Conservation (phyloP, 2,329 filamentous ascomycete species). For the Colletotrichum spaethianum region DNA sequence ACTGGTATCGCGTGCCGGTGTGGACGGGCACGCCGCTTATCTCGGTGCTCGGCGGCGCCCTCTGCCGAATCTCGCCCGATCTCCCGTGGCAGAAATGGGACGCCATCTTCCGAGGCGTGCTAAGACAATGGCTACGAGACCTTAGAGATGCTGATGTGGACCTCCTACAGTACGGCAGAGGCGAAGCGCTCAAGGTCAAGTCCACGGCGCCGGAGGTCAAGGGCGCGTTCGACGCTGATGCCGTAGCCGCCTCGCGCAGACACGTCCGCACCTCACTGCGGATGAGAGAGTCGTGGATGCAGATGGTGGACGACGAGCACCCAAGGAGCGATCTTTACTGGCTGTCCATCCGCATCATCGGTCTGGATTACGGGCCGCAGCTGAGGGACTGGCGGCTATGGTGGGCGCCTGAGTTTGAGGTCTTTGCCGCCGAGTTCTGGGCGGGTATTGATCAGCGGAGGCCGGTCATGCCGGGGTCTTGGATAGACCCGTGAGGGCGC, state of each 20-base stretch:
- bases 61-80: slow-evolving; percentile 45
- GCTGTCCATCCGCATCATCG: slow-evolving; percentile 45
- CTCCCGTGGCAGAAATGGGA: slow-evolving; percentile 43
- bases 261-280: not conserved
- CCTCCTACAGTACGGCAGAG: slow-evolving; percentile 43
- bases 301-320: slow-evolving; percentile 6
- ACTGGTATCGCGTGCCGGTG: slow-evolving; percentile 42
- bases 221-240: slow-evolving; percentile 16
- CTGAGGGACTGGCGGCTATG: slow-evolving; percentile 43
- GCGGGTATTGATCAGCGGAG: slow-evolving; percentile 36
- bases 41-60: slow-evolving; percentile 45
- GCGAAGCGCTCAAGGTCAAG: slow-evolving; percentile 38
- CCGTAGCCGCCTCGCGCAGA: not conserved
- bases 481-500: slow-evolving; percentile 42
- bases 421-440: slow-evolving; percentile 48
- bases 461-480: slow-evolving; percentile 45
- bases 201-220: slow-evolving; percentile 23
- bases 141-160: slow-evolving; percentile 43
- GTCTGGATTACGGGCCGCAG: slow-evolving; percentile 37
- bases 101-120: slow-evolving; percentile 21
- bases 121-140: slow-evolving; percentile 42
- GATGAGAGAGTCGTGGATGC: not conserved
- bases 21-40: slow-evolving; percentile 46
- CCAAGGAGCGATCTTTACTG: slow-evolving; percentile 28
- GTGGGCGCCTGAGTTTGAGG: slow-evolving; percentile 48